Evolutionary conservation across 345 rosid species (phyloP), one percentile per base, ranked within the genome.

Genomic region (Anacardium occidentale): DNA sequence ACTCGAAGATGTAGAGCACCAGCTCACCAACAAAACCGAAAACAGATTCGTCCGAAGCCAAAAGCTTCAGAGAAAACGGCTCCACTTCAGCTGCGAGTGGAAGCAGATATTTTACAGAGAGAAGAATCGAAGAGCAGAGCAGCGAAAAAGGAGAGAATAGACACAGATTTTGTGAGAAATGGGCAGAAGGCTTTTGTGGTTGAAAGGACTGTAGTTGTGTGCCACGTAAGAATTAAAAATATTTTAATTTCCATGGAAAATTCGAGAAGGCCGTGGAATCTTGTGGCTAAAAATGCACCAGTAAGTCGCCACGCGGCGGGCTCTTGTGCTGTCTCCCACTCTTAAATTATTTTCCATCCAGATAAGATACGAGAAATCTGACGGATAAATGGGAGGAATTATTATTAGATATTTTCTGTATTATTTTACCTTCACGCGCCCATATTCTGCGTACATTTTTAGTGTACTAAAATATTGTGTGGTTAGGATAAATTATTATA

Each of bases 271-370:
- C 20, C 63, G 53, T 55, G 71, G 67, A 55, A 76, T 79, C 84
- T 79, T 78, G 91, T 85, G 93, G 93, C 88, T 81, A 76, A 78
- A 83, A 85, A 76, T 34, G 66, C 50, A 55, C 64, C 73, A 45
- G 68, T 44, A 12, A 62, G 20, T 4, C 0, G 72, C 75, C 87
- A 79, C 78, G 87, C 77, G 87, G 78, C 78, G 60, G 4, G 15
- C 68, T 32, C 21, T 32, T 20, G 73, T 70, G 59, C 20, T 25
- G 18, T 25, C 17, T 24, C 5, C 54, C 13, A 59, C 69, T 59
- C n/a, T 0, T 44, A 15, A 29, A 1, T 2, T 61, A 2, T 53
- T 25, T 72, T 64, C 54, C 3, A 55, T 73, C 59, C 74, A 73
- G 75, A 77, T 77, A 73, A 76, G 74, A 73, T 75, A 50, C 45